Conservation (phyloP, 2,329 filamentous ascomycete genomes). For the Colletotrichum paranaense region DNA sequence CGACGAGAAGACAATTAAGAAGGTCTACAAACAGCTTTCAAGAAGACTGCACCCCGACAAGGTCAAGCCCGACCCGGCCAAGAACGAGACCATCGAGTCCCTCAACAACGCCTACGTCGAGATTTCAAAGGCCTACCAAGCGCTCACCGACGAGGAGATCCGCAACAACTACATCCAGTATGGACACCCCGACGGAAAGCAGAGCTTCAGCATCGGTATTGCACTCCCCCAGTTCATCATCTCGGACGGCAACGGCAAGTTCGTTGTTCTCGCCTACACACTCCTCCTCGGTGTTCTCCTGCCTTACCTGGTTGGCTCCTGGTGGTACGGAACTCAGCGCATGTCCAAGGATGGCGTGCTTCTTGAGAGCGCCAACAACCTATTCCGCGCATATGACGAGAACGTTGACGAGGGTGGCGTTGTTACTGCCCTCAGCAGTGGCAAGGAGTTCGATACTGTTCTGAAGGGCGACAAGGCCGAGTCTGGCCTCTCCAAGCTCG, state of each 20-base stretch:
- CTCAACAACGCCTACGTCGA: conserved; percentile 94
- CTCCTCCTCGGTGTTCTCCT: conserved; percentile 88
- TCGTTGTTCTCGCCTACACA: conserved; percentile 91
- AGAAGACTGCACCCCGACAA: conserved; percentile 95
- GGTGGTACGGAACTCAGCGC: conserved; percentile 98
- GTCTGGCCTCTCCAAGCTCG: conserved; percentile 82
- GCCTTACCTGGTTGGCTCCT: conserved; percentile 92
- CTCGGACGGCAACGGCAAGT: conserved; percentile 94
- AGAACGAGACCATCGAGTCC: conserved; percentile 88
- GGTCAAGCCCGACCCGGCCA: conserved; percentile 80
- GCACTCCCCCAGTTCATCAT: conserved; percentile 94
- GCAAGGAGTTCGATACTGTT: conserved; percentile 84
- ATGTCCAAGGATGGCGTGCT: conserved; percentile 94
- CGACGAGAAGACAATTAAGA: conserved; percentile 91
- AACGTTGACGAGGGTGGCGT: conserved; percentile 84
- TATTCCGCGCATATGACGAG: conserved; percentile 94
- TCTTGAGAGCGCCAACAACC: conserved; percentile 91
- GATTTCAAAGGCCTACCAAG: conserved; percentile 97
- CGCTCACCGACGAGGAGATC: conserved; percentile 95
- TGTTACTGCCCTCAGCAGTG: conserved; percentile 83
- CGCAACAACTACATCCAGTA: conserved; percentile 97
- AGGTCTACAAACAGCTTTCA: conserved; percentile 87
- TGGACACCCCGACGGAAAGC: conserved; percentile 97
- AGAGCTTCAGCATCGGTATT: conserved; percentile 97
- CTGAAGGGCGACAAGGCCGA: conserved; percentile 85